Base-by-base conservation (phyloP, 306 rosid genomes). In the Sesbania bispinosa region DNA sequence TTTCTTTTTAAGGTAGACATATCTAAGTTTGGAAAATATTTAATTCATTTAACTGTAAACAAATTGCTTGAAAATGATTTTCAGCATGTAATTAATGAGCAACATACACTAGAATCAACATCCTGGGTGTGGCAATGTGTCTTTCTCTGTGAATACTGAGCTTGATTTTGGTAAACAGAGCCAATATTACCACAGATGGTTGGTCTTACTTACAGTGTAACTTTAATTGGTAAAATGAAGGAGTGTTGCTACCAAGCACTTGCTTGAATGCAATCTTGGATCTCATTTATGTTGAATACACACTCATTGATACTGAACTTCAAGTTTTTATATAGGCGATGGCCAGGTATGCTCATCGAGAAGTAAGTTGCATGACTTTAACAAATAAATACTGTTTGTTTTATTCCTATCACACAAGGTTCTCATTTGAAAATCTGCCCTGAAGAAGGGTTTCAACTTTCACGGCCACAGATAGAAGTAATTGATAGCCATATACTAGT, bases 391-490 rank as follows among this genome's bases (percentile, higher is more conserved):
- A n/a, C n/a, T n/a, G n/a, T n/a, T n/a, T n/a, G n/a, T n/a, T n/a
- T n/a, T n/a, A n/a, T n/a, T n/a, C n/a, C n/a, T n/a, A n/a, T n/a
- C n/a, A n/a, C n/a, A n/a, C n/a, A n/a, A n/a, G n/a, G n/a, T n/a
- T n/a, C n/a, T n/a, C n/a, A n/a, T n/a, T n/a, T n/a, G n/a, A n/a
- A n/a, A n/a, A n/a, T n/a, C n/a, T n/a, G n/a, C n/a, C n/a, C n/a
- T 16, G 24, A 24, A 35, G 58, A 71, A 21, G 55, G 47, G 15
- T 68, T 71, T 60, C 2, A 7, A 65, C n/a, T n/a, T n/a, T n/a
- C n/a, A n/a, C n/a, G 73, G 20, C 58, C 38, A 66, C 32, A 46
- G 46, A 45, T 8, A 71, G 85, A 39, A 80, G 55, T 39, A 84
- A 15, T 24, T 32, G 19, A 5, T 61, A 48, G 55, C 35, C 47